Percentiles rank a stretch among this genome's conserved stretches.
These are phyloP conservation scores for Exophiala aquamarina DNA, from an alignment of 2,329 filamentous ascomycete genomes.

Conservation along the genomic window DNA sequence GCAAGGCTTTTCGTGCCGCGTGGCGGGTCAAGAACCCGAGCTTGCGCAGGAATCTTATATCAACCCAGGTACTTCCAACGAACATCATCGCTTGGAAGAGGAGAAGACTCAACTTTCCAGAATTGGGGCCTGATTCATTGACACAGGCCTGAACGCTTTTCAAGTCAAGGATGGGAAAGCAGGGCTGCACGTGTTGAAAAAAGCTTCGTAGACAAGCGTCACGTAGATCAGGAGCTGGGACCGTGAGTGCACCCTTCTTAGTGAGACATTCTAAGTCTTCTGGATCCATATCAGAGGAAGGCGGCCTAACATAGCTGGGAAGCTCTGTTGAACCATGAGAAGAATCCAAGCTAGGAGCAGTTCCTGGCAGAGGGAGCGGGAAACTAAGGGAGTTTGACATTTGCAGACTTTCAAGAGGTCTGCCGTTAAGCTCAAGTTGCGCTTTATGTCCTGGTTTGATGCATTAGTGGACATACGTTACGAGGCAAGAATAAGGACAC, in stretches of 20 bases:
- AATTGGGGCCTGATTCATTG: too few relatives aligned
- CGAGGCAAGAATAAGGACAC: too few relatives aligned
- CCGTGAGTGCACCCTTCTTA: constrained; percentile 76
- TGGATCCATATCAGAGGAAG: constrained; percentile 71
- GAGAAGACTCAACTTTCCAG: constrained; percentile 70
- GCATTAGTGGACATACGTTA: background rate
- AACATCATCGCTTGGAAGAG: constrained; percentile 96
- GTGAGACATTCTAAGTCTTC: constrained; percentile 82
- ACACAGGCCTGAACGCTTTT: background rate
- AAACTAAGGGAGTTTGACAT: background rate
- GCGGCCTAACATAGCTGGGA: constrained; percentile 67
- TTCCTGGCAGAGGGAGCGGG: background rate
- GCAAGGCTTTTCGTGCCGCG: too few relatives aligned
- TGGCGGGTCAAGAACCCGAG: constrained; percentile 70
- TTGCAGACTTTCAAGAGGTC: background rate
- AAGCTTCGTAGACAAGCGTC: constrained; percentile 81
- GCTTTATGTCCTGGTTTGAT: background rate
- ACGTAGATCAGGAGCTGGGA: constrained; percentile 69
- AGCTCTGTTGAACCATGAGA: background rate
- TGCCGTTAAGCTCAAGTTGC: background rate
- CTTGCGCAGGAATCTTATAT: constrained; percentile 70
- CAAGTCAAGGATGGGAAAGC: constrained; percentile 78
- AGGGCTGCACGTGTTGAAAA: constrained; percentile 85
- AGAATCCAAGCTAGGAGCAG: too few relatives aligned
- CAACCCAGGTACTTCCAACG: constrained; percentile 84